phyloP scores from a whole-genome alignment of 495 filamentous ascomycete species.

The Talaromyces ruber region DNA sequence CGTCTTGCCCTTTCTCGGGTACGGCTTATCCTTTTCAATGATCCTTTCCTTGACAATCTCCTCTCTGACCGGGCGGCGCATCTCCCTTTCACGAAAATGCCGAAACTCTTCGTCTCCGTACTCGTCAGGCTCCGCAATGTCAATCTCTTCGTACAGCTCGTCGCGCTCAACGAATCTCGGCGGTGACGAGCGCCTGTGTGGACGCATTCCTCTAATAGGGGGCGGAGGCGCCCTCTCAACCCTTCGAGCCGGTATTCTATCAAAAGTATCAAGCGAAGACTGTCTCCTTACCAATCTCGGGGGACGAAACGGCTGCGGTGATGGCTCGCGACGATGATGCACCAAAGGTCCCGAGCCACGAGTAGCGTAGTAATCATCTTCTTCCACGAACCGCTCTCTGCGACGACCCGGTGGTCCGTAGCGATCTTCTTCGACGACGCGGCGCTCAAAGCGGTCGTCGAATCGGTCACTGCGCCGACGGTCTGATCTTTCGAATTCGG shows the following conservation, averaged over 20 bases:
- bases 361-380: slow-evolving; percentile 39
- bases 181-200: slow-evolving; percentile 28
- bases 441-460: slow-evolving; percentile 44
- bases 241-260: slow-evolving; percentile 53
- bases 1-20: slow-evolving; percentile 82
- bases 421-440: slow-evolving; percentile 46
- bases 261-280: slow-evolving; percentile 64
- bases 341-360: slow-evolving; percentile 27
- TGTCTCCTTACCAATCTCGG: slow-evolving; percentile 57
- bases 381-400: slow-evolving; percentile 37
- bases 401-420: slow-evolving; percentile 46
- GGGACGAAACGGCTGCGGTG: slow-evolving; percentile 32
- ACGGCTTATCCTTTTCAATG: slow-evolving; percentile 38
- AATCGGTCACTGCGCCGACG: slow-evolving; percentile 34
- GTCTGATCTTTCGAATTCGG: slow-evolving; percentile 2
- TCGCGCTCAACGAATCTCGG: slow-evolving; percentile 40
- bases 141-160: slow-evolving; percentile 51
- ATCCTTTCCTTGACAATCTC: slow-evolving; percentile 25
- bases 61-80: slow-evolving; percentile 33
- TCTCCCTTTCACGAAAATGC: slow-evolving; percentile 46
- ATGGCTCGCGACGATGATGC: slow-evolving; percentile 25
- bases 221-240: slow-evolving; percentile 24
- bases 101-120: slow-evolving; percentile 63
- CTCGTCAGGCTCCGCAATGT: slow-evolving; percentile 55
- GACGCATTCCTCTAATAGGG: slow-evolving; percentile 14